Conservation (phyloP, 768 basidiomycete species). For the Lactarius hengduanensis region DNA sequence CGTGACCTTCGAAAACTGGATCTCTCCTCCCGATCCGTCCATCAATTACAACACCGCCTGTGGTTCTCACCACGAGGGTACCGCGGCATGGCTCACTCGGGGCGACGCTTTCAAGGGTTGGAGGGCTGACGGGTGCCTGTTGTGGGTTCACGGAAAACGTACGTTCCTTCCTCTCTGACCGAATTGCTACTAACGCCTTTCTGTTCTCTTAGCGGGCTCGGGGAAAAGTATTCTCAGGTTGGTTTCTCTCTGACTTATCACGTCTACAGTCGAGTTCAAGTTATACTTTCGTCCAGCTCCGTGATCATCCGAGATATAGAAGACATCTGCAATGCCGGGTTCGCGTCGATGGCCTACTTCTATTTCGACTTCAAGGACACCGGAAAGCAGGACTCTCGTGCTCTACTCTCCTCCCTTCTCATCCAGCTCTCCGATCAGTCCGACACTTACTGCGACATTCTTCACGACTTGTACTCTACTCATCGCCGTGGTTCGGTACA, state of each 20-base stretch:
- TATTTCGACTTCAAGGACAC: too few relatives aligned
- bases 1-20: background rate
- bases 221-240: constrained; percentile 14
- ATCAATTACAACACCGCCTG: background rate
- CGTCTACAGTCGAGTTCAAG: background rate
- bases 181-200: background rate
- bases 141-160: constrained; percentile 11
- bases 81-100: background rate
- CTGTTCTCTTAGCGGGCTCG: constrained; percentile 6
- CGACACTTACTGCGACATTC: too few relatives aligned
- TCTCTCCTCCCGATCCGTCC: constrained; percentile 8
- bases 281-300: background rate
- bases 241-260: background rate
- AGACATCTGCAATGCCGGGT: background rate
- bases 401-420: too few relatives aligned
- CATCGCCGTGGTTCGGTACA: background rate
- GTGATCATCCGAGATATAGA: constrained; percentile 1
- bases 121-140: background rate
- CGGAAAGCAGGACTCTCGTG: too few relatives aligned
- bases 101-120: background rate
- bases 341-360: background rate
- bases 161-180: background rate
- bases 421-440: too few relatives aligned
- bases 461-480: background rate
- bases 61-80: background rate